Percentiles rank a stretch among this genome's conserved stretches.
These are phyloP conservation scores for Stylosanthes scabra DNA, from an alignment of 331 rosid species.

Conservation along the genomic window DNA sequence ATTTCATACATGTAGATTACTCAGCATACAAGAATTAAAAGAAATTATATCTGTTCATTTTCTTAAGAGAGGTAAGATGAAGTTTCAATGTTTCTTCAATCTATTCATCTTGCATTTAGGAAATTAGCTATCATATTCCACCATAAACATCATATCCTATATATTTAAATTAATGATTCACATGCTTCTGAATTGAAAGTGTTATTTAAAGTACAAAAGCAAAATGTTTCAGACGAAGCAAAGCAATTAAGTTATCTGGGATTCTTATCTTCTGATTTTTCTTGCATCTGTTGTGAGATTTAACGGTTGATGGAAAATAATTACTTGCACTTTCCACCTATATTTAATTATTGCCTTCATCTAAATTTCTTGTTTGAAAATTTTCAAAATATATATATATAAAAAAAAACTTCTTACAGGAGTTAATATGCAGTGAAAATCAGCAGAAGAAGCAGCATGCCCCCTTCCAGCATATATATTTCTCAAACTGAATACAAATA, in stretches of 20 bases:
- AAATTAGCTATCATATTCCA: neutral
- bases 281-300: conserved; percentile 5
- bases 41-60: neutral
- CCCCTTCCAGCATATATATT: no score
- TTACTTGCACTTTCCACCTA: neutral
- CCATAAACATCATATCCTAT: neutral
- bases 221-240: neutral
- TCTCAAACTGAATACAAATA: conserved; percentile 22
- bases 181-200: conserved; percentile 6
- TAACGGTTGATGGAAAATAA: neutral
- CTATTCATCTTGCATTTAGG: neutral
- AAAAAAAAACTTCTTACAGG: neutral
- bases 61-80: neutral
- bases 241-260: neutral
- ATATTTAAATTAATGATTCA: neutral
- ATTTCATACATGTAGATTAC: neutral
- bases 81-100: neutral
- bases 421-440: neutral
- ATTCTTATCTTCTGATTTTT: neutral
- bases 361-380: conserved; percentile 12
- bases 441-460: conserved; percentile 14
- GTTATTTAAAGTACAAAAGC: neutral
- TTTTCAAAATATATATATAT: neutral
- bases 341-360: neutral
- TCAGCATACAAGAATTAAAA: neutral